A percentile compares a stretch with the other conserved stretches of the same genome.
These are phyloP conservation scores for Plasmodium cynomolgi DNA, from an alignment of 169 alveolate species.

Conservation along the genomic window DNA sequence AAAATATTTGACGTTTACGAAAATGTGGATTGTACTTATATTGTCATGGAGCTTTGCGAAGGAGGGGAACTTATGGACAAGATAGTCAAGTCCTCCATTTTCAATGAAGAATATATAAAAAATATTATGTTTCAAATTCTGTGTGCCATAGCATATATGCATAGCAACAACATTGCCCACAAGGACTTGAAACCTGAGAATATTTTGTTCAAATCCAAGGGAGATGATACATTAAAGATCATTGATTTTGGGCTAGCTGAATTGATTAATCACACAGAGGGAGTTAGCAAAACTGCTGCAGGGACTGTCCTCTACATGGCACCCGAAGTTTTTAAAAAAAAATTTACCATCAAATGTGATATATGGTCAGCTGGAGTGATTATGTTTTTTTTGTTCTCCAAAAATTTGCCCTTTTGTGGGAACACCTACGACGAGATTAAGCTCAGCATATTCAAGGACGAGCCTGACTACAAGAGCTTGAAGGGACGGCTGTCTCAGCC, in stretches of 20 bases:
- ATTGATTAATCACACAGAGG: constrained; percentile 79
- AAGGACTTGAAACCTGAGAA: constrained; percentile 87
- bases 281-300: constrained; percentile 79
- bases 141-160: constrained; percentile 95
- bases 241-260: constrained; percentile 85
- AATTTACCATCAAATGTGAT: constrained; percentile 94
- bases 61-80: constrained; percentile 98
- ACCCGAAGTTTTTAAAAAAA: constrained; percentile 93
- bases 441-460: constrained; percentile 77
- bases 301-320: constrained; percentile 95
- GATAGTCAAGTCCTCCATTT: constrained; percentile 90
- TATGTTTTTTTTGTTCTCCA: constrained; percentile 91
- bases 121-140: constrained; percentile 93
- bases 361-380: constrained; percentile 95
- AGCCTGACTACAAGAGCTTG: constrained; percentile 60
- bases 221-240: constrained; percentile 79
- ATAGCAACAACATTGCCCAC: constrained; percentile 88
- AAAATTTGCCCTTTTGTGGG: constrained; percentile 90
- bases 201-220: constrained; percentile 75
- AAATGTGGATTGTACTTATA: constrained; percentile 91
- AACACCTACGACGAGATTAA: constrained; percentile 81
- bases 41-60: constrained; percentile 94
- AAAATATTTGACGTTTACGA: constrained; percentile 94
- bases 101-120: constrained; percentile 92
- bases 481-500: constrained; percentile 31